These are phyloP conservation scores for Elsinoe australis DNA, from an alignment of 2,329 filamentous ascomycete species.

Conservation along the genomic window DNA sequence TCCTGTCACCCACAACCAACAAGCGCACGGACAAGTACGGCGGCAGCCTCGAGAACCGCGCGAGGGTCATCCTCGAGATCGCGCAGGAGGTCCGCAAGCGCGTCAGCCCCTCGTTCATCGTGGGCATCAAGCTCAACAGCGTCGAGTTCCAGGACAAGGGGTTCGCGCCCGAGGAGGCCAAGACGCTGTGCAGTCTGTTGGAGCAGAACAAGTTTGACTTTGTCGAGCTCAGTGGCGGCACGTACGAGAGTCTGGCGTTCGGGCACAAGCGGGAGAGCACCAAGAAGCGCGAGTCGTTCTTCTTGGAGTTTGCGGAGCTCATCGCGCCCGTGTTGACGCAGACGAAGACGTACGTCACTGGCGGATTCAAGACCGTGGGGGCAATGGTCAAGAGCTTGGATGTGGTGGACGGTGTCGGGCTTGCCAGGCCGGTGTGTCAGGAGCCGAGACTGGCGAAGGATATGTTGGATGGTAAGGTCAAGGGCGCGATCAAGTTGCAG, in stretches of 20 bases:
- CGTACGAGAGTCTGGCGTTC: constrained; percentile 50
- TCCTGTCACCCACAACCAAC: constrained; percentile 38
- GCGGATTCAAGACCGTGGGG: constrained; percentile 47
- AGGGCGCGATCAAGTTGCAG: constrained; percentile 42
- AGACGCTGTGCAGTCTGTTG: constrained; percentile 41
- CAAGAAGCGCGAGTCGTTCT: constrained; percentile 50
- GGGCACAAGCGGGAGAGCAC: constrained; percentile 48
- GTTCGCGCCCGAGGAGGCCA: constrained; percentile 45
- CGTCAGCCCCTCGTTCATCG: constrained; percentile 35
- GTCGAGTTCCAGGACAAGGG: constrained; percentile 49
- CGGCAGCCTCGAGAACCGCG: constrained; percentile 37
- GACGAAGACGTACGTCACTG: constrained; percentile 53
- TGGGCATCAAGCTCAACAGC: constrained; percentile 54
- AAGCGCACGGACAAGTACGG: constrained; percentile 39
- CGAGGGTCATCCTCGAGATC: constrained; percentile 37
- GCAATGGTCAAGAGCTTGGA: constrained; percentile 54
- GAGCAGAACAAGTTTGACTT: constrained; percentile 48
- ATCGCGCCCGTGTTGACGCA: constrained; percentile 43
- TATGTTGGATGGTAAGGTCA: constrained; percentile 41
- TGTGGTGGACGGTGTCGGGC: constrained; percentile 53
- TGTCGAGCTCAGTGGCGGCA: constrained; percentile 54
- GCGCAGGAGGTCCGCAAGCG: constrained; percentile 33
- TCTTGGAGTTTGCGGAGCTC: constrained; percentile 51
- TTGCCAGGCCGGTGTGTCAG: constrained; percentile 48
- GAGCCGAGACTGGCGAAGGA: constrained; percentile 43